Percentiles rank a stretch among this genome's conserved stretches.
These are phyloP conservation scores for Mycena maculata DNA, from an alignment of 768 basidiomycete genomes.

Conservation along the genomic window DNA sequence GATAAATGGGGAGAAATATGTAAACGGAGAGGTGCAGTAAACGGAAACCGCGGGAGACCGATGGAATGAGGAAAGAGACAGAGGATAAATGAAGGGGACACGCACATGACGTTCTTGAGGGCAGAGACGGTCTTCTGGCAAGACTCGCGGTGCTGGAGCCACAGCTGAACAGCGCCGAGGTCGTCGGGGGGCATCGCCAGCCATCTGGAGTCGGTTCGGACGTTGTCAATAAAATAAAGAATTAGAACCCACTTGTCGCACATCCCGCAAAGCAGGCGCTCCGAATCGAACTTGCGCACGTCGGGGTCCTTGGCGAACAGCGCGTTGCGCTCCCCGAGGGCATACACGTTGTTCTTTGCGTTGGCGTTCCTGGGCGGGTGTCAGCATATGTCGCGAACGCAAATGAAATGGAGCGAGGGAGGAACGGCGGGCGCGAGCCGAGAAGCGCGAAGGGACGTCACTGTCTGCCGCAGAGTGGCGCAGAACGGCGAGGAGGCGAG, in stretches of 20 bases:
- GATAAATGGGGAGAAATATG: slow-evolving; percentile 7
- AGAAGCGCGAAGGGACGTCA: neutral
- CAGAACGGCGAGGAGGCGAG: neutral
- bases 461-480: too few relatives aligned
- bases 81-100: slow-evolving; percentile 11
- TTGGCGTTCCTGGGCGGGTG: slow-evolving; percentile 52
- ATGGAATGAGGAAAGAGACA: neutral
- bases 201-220: slow-evolving; percentile 54
- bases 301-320: slow-evolving; percentile 73
- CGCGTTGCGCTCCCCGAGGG: slow-evolving; percentile 69
- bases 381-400: neutral
- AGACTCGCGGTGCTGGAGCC: slow-evolving; percentile 69
- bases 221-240: neutral
- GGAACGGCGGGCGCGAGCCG: neutral
- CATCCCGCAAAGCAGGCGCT: slow-evolving; percentile 74
- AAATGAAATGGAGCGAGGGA: neutral
- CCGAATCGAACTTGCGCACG: slow-evolving; percentile 80
- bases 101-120: slow-evolving; percentile 33
- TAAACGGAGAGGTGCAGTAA: neutral
- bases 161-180: slow-evolving; percentile 68
- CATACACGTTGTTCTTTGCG: slow-evolving; percentile 66
- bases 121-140: slow-evolving; percentile 57
- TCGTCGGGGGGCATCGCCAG: slow-evolving; percentile 70
- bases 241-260: slow-evolving; percentile 58
- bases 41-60: neutral